These are phyloP conservation scores for Diaporthe destruens DNA, from an alignment of 2,329 filamentous ascomycete genomes.

Conservation along the genomic window DNA sequence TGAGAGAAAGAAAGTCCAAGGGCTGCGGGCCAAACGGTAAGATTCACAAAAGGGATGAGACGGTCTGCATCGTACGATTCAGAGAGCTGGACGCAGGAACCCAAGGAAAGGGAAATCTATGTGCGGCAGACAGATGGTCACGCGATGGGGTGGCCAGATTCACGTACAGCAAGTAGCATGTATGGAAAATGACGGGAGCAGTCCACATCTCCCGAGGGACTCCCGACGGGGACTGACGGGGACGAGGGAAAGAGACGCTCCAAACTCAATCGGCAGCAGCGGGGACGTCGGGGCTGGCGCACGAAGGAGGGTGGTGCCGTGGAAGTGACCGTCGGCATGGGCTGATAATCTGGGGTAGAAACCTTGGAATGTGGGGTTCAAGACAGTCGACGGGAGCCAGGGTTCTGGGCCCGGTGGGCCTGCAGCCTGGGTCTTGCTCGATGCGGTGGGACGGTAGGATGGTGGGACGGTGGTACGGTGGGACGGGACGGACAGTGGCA, in stretches of 20 bases:
- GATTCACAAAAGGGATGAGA: slow-evolving; percentile 14
- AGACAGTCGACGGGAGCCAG: slow-evolving; percentile 27
- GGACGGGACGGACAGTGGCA: neutral
- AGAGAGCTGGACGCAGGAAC: slow-evolving; percentile 36
- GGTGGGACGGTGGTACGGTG: neutral
- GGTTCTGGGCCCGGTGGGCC: slow-evolving; percentile 7
- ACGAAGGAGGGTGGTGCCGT: neutral
- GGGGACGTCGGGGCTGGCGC: slow-evolving; percentile 1
- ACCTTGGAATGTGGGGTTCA: slow-evolving; percentile 39
- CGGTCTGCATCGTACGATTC: slow-evolving; percentile 28
- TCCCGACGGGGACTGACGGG: slow-evolving; percentile 10
- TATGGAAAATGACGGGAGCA: slow-evolving; percentile 26
- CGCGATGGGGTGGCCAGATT: slow-evolving; percentile 33
- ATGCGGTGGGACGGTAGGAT: too few relatives aligned
- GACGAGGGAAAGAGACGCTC: slow-evolving; percentile 1
- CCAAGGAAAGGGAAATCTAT: slow-evolving; percentile 14
- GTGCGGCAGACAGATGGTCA: slow-evolving; percentile 19
- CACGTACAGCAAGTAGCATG: slow-evolving; percentile 2
- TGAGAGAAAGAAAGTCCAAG: neutral
- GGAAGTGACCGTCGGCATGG: slow-evolving; percentile 39
- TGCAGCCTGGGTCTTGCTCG: neutral
- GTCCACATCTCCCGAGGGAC: neutral
- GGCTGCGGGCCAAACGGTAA: neutral
- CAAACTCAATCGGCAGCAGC: slow-evolving; percentile 30
- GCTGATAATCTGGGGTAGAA: slow-evolving; percentile 43